A percentile compares a stretch with the other conserved stretches of the same genome.
Conservation (phyloP, 441 rosid genomes). For the Adansonia gregorii region DNA sequence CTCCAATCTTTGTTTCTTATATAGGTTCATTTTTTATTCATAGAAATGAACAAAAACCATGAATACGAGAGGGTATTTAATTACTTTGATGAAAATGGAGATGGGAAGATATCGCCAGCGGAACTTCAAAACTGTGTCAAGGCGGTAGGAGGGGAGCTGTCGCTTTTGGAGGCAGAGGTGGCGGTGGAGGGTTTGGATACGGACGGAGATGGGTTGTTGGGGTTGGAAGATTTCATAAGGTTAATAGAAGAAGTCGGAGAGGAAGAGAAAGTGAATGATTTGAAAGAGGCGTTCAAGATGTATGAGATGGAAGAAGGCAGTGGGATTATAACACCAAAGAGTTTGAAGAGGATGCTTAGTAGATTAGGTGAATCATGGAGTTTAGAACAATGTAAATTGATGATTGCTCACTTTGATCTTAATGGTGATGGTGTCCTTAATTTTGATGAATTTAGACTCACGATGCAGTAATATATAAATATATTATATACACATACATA, state of each 20-base stretch:
- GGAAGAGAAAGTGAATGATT: slow-evolving; percentile 59
- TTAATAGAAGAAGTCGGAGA: slow-evolving; percentile 60
- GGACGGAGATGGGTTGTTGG: slow-evolving; percentile 54
- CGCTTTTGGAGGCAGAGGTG: slow-evolving; percentile 37
- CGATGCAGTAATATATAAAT: slow-evolving; percentile 47
- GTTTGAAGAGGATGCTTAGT: slow-evolving; percentile 66
- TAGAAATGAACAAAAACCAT: slow-evolving; percentile 31
- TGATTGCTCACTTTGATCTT: slow-evolving; percentile 65
- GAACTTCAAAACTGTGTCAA: slow-evolving; percentile 48
- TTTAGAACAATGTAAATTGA: slow-evolving; percentile 52
- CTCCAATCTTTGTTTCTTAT: too few species aligned
- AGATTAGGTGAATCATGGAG: slow-evolving; percentile 58
- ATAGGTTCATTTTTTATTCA: neutral
- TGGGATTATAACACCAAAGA: slow-evolving; percentile 64
- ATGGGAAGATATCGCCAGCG: slow-evolving; percentile 59
- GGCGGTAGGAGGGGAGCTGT: slow-evolving; percentile 42
- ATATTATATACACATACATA: neutral
- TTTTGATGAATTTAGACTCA: slow-evolving; percentile 74
- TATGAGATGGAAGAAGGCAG: slow-evolving; percentile 51
- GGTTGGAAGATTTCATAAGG: slow-evolving; percentile 62
- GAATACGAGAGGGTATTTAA: slow-evolving; percentile 41
- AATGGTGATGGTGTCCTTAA: slow-evolving; percentile 76
- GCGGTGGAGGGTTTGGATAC: slow-evolving; percentile 43
- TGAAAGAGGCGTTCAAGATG: slow-evolving; percentile 68
- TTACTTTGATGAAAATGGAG: slow-evolving; percentile 52